Percentiles rank a stretch among this genome's conserved stretches.
phyloP scores from a whole-genome alignment of 1,284 basidiomycete species.

The Rhodotorula sp. region DNA sequence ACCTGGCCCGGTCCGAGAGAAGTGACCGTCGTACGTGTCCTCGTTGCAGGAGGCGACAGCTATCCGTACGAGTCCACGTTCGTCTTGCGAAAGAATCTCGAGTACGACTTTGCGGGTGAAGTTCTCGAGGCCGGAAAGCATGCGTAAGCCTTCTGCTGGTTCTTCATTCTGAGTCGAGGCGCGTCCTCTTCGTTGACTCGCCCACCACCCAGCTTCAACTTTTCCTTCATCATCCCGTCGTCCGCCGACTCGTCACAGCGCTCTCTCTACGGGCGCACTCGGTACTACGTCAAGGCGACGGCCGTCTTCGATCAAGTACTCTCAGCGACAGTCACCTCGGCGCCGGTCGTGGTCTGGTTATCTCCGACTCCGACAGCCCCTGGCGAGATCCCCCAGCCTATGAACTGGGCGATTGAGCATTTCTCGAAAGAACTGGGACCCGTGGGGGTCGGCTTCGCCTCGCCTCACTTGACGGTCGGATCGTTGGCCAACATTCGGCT shows the following conservation, averaged over 20 bases:
- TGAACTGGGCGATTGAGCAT: constrained; percentile 27
- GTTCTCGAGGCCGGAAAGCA: constrained; percentile 29
- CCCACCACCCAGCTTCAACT: constrained; percentile 26
- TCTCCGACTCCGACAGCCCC: constrained; percentile 22
- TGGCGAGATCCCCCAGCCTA: constrained; percentile 25
- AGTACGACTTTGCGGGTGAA: constrained; percentile 30
- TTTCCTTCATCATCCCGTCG: constrained; percentile 34
- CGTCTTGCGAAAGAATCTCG: constrained; percentile 28
- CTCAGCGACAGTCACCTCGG: neutral
- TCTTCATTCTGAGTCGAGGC: neutral
- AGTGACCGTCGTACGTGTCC: no score
- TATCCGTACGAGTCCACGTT: constrained; percentile 23
- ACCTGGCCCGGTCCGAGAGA: neutral
- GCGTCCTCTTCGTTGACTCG: neutral
- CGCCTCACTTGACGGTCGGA: constrained; percentile 36
- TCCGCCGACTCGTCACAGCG: constrained; percentile 29
- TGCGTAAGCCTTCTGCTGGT: constrained; percentile 5
- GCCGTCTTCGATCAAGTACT: constrained; percentile 21
- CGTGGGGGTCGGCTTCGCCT: constrained; percentile 29
- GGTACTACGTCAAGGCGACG: constrained; percentile 37
- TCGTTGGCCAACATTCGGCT: constrained; percentile 25
- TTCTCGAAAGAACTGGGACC: constrained; percentile 32
- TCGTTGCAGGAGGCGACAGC: constrained; percentile 12
- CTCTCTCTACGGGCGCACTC: constrained; percentile 17
- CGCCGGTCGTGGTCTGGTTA: constrained; percentile 24